Evolutionary conservation across 1,284 basidiomycete genomes (phyloP).

Genomic region (Exsudoporus floridanus): DNA sequence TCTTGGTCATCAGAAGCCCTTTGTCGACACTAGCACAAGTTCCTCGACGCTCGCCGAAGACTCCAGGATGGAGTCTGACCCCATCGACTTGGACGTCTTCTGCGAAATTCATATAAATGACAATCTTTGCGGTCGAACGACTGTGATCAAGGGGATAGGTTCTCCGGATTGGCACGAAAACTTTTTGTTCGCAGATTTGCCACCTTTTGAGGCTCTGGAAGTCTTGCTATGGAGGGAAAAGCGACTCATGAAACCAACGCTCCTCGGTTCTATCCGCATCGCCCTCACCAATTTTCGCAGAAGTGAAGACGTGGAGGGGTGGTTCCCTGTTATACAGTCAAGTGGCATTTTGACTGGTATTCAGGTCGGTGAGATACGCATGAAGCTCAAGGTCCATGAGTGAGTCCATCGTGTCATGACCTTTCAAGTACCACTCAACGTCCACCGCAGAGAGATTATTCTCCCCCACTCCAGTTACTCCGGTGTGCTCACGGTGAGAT

Average conservation of each 20-base stretch:
- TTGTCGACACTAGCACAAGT: constrained; percentile 27
- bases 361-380: constrained; percentile 70
- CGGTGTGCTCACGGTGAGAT: constrained; percentile 51
- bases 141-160: constrained; percentile 62
- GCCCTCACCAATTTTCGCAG: constrained; percentile 68
- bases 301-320: constrained; percentile 73
- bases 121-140: constrained; percentile 66
- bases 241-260: constrained; percentile 51
- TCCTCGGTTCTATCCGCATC: constrained; percentile 64
- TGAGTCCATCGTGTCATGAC: constrained; percentile 40
- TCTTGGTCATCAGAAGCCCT: constrained; percentile 49
- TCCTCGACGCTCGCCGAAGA: constrained; percentile 35
- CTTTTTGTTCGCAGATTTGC: constrained; percentile 70
- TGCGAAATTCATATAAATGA: constrained; percentile 70
- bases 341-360: constrained; percentile 48
- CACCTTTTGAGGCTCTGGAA: constrained; percentile 67
- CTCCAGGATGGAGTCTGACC: constrained; percentile 45
- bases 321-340: constrained; percentile 72
- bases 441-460: constrained; percentile 62
- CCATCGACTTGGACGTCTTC: constrained; percentile 62
- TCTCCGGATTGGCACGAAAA: constrained; percentile 76
- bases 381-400: constrained; percentile 76
- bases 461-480: constrained; percentile 62
- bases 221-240: constrained; percentile 68
- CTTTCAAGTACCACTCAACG: constrained; percentile 16